Percentiles rank a stretch among this genome's conserved stretches.
Conservation (phyloP, 352 stramenopile species). For the Phytophthora capsici region DNA sequence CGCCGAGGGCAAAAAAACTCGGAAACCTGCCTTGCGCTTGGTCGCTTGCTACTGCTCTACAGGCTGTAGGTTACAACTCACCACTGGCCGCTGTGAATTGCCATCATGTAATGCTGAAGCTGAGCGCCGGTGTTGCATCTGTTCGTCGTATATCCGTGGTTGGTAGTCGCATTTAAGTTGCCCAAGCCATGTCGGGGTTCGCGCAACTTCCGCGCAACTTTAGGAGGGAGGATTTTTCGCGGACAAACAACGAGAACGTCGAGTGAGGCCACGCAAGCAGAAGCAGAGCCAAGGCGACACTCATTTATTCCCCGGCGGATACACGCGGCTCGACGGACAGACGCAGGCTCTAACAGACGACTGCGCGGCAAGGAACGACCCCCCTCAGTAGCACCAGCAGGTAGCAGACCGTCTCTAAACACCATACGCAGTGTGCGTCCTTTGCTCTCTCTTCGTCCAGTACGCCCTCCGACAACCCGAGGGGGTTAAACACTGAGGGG, state of each 20-base stretch:
- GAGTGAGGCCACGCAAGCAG: conserved; percentile 39
- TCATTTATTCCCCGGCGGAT: conserved; percentile 35
- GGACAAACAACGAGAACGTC: conserved; percentile 43
- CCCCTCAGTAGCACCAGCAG: conserved; percentile 21
- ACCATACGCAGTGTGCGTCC: too few relatives aligned
- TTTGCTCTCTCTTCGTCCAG: background rate
- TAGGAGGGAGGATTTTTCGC: conserved; percentile 37
- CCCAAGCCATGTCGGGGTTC: conserved; percentile 2
- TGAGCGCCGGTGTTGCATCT: too few relatives aligned
- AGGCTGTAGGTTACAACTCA: too few relatives aligned
- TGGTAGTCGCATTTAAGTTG: conserved; percentile 4
- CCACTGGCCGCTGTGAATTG: too few relatives aligned
- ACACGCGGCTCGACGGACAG: conserved; percentile 26
- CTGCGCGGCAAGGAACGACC: conserved; percentile 23
- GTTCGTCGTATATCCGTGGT: too few relatives aligned
- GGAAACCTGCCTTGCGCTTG: too few relatives aligned
- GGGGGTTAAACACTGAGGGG: conserved; percentile 14
- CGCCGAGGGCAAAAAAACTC: too few relatives aligned
- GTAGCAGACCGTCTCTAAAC: conserved; percentile 12
- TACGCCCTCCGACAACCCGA: background rate
- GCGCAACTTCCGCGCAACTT: conserved; percentile 1
- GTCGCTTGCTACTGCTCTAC: too few relatives aligned
- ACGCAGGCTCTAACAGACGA: conserved; percentile 10
- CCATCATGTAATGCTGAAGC: too few relatives aligned
- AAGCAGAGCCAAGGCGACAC: conserved; percentile 28